Conservation (phyloP, 805 yeast genomes). For the Hanseniaspora taiwanica region DNA sequence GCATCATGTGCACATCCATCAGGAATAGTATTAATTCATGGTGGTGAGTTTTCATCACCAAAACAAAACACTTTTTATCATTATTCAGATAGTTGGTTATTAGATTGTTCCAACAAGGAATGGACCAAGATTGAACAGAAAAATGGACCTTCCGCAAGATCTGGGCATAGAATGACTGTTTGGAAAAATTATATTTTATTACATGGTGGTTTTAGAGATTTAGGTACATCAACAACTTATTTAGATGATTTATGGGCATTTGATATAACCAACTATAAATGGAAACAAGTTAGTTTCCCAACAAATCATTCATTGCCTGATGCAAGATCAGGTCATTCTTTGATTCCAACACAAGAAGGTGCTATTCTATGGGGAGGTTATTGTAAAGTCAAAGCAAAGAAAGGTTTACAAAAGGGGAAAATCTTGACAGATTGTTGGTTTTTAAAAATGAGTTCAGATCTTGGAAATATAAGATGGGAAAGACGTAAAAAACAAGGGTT, state of each 20-base stretch:
- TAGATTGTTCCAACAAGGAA: constrained; percentile 72
- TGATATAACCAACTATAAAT: constrained; percentile 77
- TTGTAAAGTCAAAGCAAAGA: constrained; percentile 79
- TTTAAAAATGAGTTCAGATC: constrained; percentile 74
- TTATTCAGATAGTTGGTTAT: constrained; percentile 90
- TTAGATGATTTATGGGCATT: constrained; percentile 83
- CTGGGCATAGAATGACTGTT: constrained; percentile 80
- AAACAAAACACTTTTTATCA: constrained; percentile 93
- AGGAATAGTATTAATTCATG: constrained; percentile 75
- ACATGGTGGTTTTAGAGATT: constrained; percentile 88
- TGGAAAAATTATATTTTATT: constrained; percentile 86
- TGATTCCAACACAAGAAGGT: constrained; percentile 69
- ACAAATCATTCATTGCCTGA: constrained; percentile 73
- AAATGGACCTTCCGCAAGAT: constrained; percentile 69
- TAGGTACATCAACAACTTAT: constrained; percentile 74
- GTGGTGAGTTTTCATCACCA: constrained; percentile 95
- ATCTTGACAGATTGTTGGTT: constrained; percentile 78
- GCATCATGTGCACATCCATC: constrained; percentile 89
- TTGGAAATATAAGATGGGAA: constrained; percentile 68
- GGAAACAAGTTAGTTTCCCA: constrained; percentile 85
- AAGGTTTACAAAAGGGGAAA: constrained; percentile 84
- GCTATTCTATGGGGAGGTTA: constrained; percentile 88
- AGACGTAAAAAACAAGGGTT: constrained; percentile 80
- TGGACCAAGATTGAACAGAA: constrained; percentile 80
- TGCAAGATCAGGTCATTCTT: constrained; percentile 85